phyloP scores from a whole-genome alignment of 495 filamentous ascomycete genomes.

The Podospora fimiseda region DNA sequence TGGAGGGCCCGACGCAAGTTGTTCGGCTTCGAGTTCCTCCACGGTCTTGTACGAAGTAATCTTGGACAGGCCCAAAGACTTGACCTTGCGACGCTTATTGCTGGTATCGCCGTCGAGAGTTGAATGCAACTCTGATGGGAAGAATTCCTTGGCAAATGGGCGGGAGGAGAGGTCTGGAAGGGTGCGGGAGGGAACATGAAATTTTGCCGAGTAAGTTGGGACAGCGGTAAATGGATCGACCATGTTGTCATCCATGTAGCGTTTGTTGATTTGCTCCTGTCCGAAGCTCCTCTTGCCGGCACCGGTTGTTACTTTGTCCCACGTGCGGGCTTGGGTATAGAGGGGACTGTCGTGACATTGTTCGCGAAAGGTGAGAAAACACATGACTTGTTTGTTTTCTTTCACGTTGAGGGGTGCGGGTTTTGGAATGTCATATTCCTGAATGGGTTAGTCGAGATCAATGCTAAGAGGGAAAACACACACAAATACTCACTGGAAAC shows the following conservation, averaged over 20 bases:
- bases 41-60: slow-evolving; percentile 28
- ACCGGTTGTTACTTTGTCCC: slow-evolving; percentile 13
- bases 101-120: slow-evolving; percentile 40
- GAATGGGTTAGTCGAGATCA: background rate
- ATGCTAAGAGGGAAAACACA: background rate
- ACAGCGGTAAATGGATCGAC: slow-evolving; percentile 47
- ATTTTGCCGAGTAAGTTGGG: slow-evolving; percentile 44
- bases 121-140: slow-evolving; percentile 46
- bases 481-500: slow-evolving; percentile 31
- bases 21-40: slow-evolving; percentile 22
- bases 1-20: slow-evolving; percentile 16
- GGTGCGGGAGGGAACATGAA: slow-evolving; percentile 35
- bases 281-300: slow-evolving; percentile 30
- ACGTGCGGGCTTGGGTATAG: slow-evolving; percentile 39
- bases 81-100: slow-evolving; percentile 24
- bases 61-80: slow-evolving; percentile 27
- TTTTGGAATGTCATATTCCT: slow-evolving; percentile 38
- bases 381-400: slow-evolving; percentile 38
- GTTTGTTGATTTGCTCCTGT: slow-evolving; percentile 45
- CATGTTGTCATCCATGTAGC: slow-evolving; percentile 40
- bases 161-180: slow-evolving; percentile 42
- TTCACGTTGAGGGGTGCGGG: slow-evolving; percentile 30
- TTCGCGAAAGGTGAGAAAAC: slow-evolving; percentile 42
- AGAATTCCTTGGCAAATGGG: slow-evolving; percentile 42
- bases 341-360: slow-evolving; percentile 43